Conservation (phyloP, 352 stramenopile species). For the Globisporangium nunn region DNA sequence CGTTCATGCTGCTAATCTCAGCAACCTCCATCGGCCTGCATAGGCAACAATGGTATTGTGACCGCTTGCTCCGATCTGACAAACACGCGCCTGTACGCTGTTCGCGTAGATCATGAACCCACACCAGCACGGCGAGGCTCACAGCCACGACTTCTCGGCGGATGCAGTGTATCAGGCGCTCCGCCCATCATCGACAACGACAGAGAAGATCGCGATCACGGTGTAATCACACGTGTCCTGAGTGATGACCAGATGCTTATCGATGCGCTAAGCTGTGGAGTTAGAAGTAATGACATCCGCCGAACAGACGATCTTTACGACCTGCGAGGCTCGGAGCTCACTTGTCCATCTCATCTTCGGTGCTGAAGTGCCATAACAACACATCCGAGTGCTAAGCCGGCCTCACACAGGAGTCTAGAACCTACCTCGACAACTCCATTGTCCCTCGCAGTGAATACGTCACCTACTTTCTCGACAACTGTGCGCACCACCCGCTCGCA, state of each 20-base stretch:
- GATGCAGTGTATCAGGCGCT: slow-evolving; percentile 36
- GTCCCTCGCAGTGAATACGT: background rate
- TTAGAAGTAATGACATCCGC: background rate
- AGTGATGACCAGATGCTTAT: no score
- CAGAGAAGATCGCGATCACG: slow-evolving; percentile 35
- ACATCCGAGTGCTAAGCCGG: background rate
- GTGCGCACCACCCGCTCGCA: slow-evolving; percentile 46
- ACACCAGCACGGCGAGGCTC: background rate
- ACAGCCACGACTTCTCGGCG: slow-evolving; percentile 26
- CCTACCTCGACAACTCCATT: no score
- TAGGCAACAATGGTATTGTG: background rate
- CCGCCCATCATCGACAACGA: slow-evolving; percentile 16
- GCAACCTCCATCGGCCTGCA: no score
- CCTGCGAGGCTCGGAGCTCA: no score
- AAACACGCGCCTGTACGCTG: background rate
- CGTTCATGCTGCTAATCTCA: background rate
- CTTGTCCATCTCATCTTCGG: background rate
- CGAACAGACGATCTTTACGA: no score
- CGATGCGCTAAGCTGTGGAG: no score
- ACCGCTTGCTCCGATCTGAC: background rate
- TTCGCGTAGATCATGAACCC: slow-evolving; percentile 6
- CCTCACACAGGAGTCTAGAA: no score
- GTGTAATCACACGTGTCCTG: background rate
- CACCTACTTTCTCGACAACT: slow-evolving; percentile 43
- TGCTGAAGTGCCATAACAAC: no score